Base-by-base conservation (phyloP, 2,329 filamentous ascomycete species). In the Neoscytalidium dimidiatum region DNA sequence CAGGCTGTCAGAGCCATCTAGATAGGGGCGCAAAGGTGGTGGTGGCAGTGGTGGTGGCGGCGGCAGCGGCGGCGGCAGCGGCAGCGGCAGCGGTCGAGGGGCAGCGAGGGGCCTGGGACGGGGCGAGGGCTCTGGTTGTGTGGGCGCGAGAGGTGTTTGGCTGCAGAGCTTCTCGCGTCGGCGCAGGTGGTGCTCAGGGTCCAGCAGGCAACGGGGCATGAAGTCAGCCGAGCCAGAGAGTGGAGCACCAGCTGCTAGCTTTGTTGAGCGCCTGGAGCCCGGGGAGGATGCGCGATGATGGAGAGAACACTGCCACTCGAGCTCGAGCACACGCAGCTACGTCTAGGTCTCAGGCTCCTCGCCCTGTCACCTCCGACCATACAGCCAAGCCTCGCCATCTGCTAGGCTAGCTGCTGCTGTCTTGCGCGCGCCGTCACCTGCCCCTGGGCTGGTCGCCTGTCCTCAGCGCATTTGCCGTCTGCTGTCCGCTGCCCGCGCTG, bases 241-340 rank as follows among this genome's bases (percentile, higher is more conserved):
- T 19, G 7, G 21, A 4, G 5, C 21, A 26, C 31, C 23, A 19
- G 33, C 14, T 23, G n/a, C 38, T 60, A 60, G 56, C 56, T 60
- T 33, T 46, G 56, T 46, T 60, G 56, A 46, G 56, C 38, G 11
- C 9, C 26, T 51, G 56, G 31, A 48, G 41, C 11, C 43, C 35
- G 52, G 13, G 52, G 52, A 61, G 44, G n/a, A 49, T 29, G 38
- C 56, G 56, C 35, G 56, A 46, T 46, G 56, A 60, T 60, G 56
- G 46, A 60, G 33, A 60, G n/a, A n/a, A 41, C 38, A 29, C 33
- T 28, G 52, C n/a, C 33, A n/a, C n/a, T n/a, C n/a, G n/a, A n/a
- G n/a, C n/a, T 43, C 21, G 31, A n/a, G 23, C 28, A 4, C 14
- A 6, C 35, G 26, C 41, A 5, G 57, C 57, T 31, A 31, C 41